A percentile compares a stretch with the other conserved stretches of the same genome.
Evolutionary conservation across 2,329 filamentous ascomycete genomes (phyloP).

Genomic region (Penicillium italicum): DNA sequence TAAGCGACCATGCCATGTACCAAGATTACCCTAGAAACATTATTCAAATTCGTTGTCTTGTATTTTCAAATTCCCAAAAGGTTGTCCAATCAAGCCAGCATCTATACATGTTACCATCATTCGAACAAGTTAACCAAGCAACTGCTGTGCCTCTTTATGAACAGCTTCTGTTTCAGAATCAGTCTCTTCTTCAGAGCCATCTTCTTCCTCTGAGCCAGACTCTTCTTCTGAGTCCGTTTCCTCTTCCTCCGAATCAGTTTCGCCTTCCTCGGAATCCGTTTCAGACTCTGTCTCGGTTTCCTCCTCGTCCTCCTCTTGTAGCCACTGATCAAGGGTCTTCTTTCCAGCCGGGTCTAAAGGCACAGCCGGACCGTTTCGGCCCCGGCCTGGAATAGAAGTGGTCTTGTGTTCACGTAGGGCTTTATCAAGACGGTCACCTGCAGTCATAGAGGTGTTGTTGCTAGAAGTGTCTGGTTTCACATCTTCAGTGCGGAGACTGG

Average conservation of each 20-base stretch:
- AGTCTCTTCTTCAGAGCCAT: constrained; percentile 40
- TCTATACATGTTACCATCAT: constrained; percentile 3
- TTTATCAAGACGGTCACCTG: constrained; percentile 43
- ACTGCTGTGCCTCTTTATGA: constrained; percentile 20
- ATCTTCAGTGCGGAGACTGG: constrained; percentile 63
- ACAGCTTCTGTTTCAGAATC: constrained; percentile 30
- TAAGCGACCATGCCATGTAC: neutral
- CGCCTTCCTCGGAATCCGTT: constrained; percentile 47
- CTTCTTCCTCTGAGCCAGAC: constrained; percentile 37
- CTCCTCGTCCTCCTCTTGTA: constrained; percentile 61
- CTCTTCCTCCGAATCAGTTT: constrained; percentile 42
- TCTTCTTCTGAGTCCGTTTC: constrained; percentile 49
- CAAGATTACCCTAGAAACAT: neutral
- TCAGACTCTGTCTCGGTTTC: constrained; percentile 54
- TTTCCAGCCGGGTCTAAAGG: constrained; percentile 47
- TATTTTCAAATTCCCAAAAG: neutral
- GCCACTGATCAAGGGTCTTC: constrained; percentile 90
- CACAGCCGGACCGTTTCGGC: constrained; percentile 17
- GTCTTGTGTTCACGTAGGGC: constrained; percentile 43
- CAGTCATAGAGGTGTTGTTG: constrained; percentile 33
- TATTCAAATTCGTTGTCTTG: neutral
- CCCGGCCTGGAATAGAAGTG: constrained; percentile 11
- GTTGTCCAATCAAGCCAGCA: neutral
- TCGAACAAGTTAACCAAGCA: constrained; percentile 9
- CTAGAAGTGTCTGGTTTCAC: constrained; percentile 34